Percentiles rank a stretch among this genome's conserved stretches.
phyloP scores from a whole-genome alignment of 1,284 basidiomycete species.

The Leccinum griseonigrum region DNA sequence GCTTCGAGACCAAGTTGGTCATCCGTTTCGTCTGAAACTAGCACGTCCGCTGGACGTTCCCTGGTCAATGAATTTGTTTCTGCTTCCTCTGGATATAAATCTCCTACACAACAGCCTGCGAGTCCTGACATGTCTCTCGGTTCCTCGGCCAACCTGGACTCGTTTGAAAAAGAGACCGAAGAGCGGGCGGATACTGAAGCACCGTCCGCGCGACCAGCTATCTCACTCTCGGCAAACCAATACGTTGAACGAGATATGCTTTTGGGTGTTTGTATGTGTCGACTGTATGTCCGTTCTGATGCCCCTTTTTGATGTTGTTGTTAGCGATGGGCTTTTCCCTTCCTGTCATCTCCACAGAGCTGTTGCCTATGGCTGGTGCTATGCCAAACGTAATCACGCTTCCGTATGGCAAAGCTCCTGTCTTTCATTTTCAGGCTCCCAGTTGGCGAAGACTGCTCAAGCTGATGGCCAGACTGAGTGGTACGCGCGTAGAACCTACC shows the following conservation, averaged over 20 bases:
- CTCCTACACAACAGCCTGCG: constrained; percentile 17
- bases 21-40: constrained; percentile 30
- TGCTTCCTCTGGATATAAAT: constrained; percentile 17
- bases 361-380: constrained; percentile 45
- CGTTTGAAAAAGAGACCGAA: constrained; percentile 21
- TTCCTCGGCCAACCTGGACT: constrained; percentile 15
- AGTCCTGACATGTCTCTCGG: constrained; percentile 29
- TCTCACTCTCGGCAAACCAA: constrained; percentile 44
- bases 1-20: constrained; percentile 26
- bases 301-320: constrained; percentile 8
- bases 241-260: constrained; percentile 63
- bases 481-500: constrained; percentile 66
- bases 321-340: constrained; percentile 63
- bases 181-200: constrained; percentile 17
- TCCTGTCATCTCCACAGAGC: constrained; percentile 51
- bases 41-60: constrained; percentile 13
- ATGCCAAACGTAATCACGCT: constrained; percentile 72
- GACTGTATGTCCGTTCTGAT: not conserved
- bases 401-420: constrained; percentile 62
- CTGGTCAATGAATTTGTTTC: constrained; percentile 17
- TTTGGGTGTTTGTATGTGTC: constrained; percentile 61
- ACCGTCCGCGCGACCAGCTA: constrained; percentile 17
- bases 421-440: constrained; percentile 68
- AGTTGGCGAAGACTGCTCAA: constrained; percentile 71
- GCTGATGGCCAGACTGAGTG: constrained; percentile 67